These are phyloP conservation scores for Eucalyptus erythrocorys DNA, from an alignment of 345 rosid genomes.

Conservation along the genomic window DNA sequence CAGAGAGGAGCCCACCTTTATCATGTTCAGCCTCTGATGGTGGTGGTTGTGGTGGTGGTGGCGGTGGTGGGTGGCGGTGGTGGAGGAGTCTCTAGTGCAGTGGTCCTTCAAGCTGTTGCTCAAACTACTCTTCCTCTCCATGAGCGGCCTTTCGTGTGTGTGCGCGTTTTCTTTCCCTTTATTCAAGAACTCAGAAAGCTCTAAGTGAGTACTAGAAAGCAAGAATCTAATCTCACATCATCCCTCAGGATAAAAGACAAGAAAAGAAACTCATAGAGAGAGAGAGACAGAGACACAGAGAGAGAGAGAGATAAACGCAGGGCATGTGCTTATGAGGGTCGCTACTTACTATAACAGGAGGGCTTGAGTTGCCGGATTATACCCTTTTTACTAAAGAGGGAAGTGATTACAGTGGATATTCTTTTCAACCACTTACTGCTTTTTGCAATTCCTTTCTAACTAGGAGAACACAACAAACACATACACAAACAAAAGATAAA, in stretches of 20 bases:
- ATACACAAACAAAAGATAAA: neutral
- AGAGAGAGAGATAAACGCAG: neutral
- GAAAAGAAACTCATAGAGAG: neutral
- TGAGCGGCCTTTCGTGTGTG: neutral
- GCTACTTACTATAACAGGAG: neutral
- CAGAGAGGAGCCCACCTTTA: constrained; percentile 24
- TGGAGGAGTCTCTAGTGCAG: constrained; percentile 17
- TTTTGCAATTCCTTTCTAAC: neutral
- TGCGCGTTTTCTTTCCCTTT: neutral
- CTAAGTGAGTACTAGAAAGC: neutral
- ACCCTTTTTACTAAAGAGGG: neutral
- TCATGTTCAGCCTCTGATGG: neutral
- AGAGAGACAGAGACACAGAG: neutral
- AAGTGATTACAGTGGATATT: neutral
- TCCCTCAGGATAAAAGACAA: neutral
- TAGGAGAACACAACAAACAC: neutral
- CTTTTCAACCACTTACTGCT: neutral
- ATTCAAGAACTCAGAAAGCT: neutral
- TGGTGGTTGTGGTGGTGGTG: neutral
- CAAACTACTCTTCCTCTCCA: constrained; percentile 34
- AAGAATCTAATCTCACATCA: neutral
- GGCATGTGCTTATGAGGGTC: neutral
- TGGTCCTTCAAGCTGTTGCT: constrained; percentile 32
- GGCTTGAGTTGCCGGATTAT: neutral
- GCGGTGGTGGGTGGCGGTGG: neutral